Evolutionary conservation across 2,329 filamentous ascomycete genomes (phyloP), one percentile per base, ranked within the genome.

Genomic region (Colletotrichum sp.): DNA sequence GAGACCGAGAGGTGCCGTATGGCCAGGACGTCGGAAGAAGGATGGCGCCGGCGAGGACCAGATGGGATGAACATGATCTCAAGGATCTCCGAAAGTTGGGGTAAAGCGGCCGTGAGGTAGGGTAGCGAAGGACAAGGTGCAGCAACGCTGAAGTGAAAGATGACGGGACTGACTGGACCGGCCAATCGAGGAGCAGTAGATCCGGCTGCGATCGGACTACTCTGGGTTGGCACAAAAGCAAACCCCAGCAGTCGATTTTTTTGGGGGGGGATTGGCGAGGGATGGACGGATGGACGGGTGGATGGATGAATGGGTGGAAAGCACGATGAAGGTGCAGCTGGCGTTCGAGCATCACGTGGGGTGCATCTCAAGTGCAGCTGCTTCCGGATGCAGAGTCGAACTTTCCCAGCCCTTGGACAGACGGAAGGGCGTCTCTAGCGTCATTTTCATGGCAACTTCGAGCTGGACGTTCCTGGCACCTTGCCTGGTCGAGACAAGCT

Each of bases 321-420:
- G 30, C 55, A 30, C 21, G 55, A 59, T 59, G 30, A 13, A 64
- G 34, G 30, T 16, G 12, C 62, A 24, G 34, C 34, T 32, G 30
- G 34, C 59, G 26, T 24, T 64, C 62, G 30, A 21, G 15, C n/a
- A 32, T 75, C 73, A 72, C 73, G 63, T 75, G 73, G 49, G 44
- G 30, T 64, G 49, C 64, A 69, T 60, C 8, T 32, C 64, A 60
- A 66, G 24, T 57, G 26, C 44, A 52, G 44, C 28, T 57, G 32
- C 24, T 44, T 60, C 73, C 57, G 64, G 34, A 69, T 76, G 70
- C 73, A 76, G 44, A 34, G 32, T 68, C 39, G 57, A 73, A 76
- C 62, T 34, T 69, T 73, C 64, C 57, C 44, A 69, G 39, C 59
- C 34, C n/a, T n/a, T 39, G 24, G 13, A 69, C 9, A 10, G n/a